These are phyloP conservation scores for Circinella minor DNA, from an alignment of 371 early-diverging fungal species.

Conservation along the genomic window DNA sequence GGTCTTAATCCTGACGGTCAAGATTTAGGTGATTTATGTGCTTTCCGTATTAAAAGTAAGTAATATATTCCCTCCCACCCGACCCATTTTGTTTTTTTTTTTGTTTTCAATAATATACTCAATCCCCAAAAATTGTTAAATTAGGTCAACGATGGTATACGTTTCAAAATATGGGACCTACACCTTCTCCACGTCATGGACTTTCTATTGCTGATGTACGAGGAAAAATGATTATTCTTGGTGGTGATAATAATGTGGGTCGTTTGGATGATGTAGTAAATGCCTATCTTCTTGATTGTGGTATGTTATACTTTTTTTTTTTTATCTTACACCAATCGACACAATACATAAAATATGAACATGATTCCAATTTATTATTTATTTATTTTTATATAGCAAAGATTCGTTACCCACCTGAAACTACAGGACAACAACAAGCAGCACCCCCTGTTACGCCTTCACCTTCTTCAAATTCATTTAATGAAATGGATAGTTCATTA, in stretches of 20 bases:
- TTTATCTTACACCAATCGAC: no score
- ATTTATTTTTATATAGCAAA: conserved; percentile 48
- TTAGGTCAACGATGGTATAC: conserved; percentile 74
- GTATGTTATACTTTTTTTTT: conserved; percentile 26
- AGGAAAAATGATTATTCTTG: conserved; percentile 67
- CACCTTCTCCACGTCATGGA: conserved; percentile 69
- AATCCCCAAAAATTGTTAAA: no score
- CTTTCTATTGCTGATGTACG: conserved; percentile 67
- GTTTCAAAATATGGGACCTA: conserved; percentile 74
- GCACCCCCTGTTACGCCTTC: conserved; percentile 20
- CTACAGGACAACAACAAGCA: conserved; percentile 26
- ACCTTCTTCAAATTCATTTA: conserved; percentile 22
- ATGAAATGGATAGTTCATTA: conserved; percentile 3
- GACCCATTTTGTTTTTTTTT: no score
- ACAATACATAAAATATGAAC: no score
- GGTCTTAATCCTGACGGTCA: conserved; percentile 66
- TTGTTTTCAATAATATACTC: no score
- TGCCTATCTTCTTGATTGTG: conserved; percentile 70
- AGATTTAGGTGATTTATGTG: conserved; percentile 72
- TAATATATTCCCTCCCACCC: background rate
- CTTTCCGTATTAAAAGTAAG: conserved; percentile 70
- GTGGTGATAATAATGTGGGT: conserved; percentile 61
- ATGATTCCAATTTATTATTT: no score
- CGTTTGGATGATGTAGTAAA: conserved; percentile 57
- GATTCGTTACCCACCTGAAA: conserved; percentile 71